Percentiles rank a stretch among this genome's conserved stretches.
phyloP scores from a whole-genome alignment of 257 asterid species.

The Ophiorrhiza pumila region DNA sequence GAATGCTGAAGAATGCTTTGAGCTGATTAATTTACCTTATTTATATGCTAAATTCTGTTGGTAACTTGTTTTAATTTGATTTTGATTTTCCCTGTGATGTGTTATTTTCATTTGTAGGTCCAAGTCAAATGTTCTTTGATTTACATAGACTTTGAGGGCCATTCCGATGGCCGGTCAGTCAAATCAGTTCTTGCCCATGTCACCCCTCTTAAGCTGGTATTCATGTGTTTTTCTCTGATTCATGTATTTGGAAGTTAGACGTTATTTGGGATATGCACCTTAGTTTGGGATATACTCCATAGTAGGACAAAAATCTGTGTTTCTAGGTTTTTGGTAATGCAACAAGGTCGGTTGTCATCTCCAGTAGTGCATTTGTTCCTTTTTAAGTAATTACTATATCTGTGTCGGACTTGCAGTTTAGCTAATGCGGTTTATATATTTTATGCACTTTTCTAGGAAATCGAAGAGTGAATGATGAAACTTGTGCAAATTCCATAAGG shows the following conservation, averaged over 20 bases:
- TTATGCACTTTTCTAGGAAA: too few relatives aligned
- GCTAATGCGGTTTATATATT: too few relatives aligned
- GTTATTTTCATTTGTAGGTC: conserved; percentile 48
- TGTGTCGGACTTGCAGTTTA: not conserved
- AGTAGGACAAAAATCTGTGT: conserved; percentile 9
- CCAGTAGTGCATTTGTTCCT: not conserved
- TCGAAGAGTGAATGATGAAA: too few relatives aligned
- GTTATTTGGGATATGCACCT: too few relatives aligned
- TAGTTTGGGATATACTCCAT: conserved; percentile 80
- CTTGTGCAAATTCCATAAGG: too few relatives aligned
- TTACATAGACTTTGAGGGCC: conserved; percentile 96
- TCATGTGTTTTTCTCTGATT: conserved; percentile 22
- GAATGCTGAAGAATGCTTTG: too few relatives aligned
- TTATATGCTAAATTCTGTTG: not conserved
- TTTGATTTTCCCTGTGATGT: conserved; percentile 2
- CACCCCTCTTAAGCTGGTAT: conserved; percentile 92
- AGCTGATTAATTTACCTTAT: too few relatives aligned
- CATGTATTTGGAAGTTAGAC: not conserved
- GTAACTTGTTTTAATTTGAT: conserved; percentile 14
- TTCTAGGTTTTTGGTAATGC: too few relatives aligned
- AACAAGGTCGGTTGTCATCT: too few relatives aligned
- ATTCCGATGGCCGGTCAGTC: conserved; percentile 93
- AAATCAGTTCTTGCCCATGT: conserved; percentile 92
- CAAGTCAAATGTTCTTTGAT: conserved; percentile 79
- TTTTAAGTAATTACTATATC: not conserved